These are phyloP conservation scores for Vitis labrusca DNA, from an alignment of 164 flowering plant species.

Conservation along the genomic window DNA sequence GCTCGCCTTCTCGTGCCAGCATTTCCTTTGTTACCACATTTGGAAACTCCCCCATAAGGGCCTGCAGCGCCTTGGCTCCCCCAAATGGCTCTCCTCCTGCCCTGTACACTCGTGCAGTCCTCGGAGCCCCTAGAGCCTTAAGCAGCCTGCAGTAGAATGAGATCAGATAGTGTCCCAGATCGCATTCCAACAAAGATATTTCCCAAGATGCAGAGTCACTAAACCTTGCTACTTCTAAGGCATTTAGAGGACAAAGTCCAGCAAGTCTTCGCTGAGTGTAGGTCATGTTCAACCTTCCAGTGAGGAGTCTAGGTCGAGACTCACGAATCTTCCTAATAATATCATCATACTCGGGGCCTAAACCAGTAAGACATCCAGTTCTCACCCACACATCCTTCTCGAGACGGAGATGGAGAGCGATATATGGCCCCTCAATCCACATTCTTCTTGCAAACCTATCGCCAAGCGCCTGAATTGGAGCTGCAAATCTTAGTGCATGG, in stretches of 20 bases:
- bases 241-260: slow-evolving; percentile 66
- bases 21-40: slow-evolving; percentile 51
- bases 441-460: slow-evolving; percentile 60
- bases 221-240: slow-evolving; percentile 53
- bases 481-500: slow-evolving; percentile 67
- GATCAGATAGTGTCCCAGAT: too few species aligned
- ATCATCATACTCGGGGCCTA: slow-evolving; percentile 36
- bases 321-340: slow-evolving; percentile 23
- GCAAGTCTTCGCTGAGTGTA: slow-evolving; percentile 34
- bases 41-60: slow-evolving; percentile 52
- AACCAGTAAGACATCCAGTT: slow-evolving; percentile 63
- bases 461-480: slow-evolving; percentile 61
- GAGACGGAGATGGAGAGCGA: slow-evolving; percentile 67
- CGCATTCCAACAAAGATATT: neutral
- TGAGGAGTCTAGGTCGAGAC: slow-evolving; percentile 39
- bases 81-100: slow-evolving; percentile 78
- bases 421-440: slow-evolving; percentile 80
- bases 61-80: slow-evolving; percentile 49
- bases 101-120: slow-evolving; percentile 44
- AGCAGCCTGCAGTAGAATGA: slow-evolving; percentile 32
- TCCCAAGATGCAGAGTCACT: neutral
- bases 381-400: slow-evolving; percentile 84
- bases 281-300: slow-evolving; percentile 50
- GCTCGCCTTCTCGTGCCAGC: slow-evolving; percentile 54
- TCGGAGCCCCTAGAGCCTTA: slow-evolving; percentile 73